Evolutionary conservation across 176 grass and related monocot species (phyloP).

Genomic region (Raddia guianensis): DNA sequence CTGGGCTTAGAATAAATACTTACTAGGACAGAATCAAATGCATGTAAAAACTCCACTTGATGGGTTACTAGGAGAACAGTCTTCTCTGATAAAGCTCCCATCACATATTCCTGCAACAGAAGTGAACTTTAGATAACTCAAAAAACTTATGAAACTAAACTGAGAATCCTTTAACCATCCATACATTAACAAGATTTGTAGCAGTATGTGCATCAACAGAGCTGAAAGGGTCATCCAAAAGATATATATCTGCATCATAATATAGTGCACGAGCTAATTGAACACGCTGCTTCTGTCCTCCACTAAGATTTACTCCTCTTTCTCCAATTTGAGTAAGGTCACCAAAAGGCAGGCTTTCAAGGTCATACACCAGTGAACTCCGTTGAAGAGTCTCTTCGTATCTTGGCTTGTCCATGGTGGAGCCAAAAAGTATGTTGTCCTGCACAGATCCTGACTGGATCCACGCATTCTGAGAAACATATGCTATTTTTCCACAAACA

Average conservation of each 20-base stretch:
- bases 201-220: constrained; percentile 90
- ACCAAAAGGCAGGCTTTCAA: constrained; percentile 75
- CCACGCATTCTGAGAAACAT: constrained; percentile 93
- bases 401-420: constrained; percentile 64
- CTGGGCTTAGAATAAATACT: neutral
- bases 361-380: constrained; percentile 78
- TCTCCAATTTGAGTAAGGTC: constrained; percentile 92
- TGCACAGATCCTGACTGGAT: constrained; percentile 86
- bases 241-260: constrained; percentile 81
- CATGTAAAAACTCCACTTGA: constrained; percentile 49
- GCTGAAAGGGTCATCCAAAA: constrained; percentile 97
- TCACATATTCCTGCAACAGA: constrained; percentile 64
- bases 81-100: constrained; percentile 69
- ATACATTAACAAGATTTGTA: constrained; percentile 85
- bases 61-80: constrained; percentile 48
- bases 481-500: constrained; percentile 74
- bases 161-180: neutral
- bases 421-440: constrained; percentile 93
- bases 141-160: neutral
- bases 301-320: constrained; percentile 90
- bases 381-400: constrained; percentile 70
- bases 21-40: constrained; percentile 49
- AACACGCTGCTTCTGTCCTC: constrained; percentile 92
- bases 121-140: neutral
- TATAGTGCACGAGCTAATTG: constrained; percentile 95